phyloP scores from a whole-genome alignment of 148 eudicot species.

The Nepenthes mirabilis region DNA sequence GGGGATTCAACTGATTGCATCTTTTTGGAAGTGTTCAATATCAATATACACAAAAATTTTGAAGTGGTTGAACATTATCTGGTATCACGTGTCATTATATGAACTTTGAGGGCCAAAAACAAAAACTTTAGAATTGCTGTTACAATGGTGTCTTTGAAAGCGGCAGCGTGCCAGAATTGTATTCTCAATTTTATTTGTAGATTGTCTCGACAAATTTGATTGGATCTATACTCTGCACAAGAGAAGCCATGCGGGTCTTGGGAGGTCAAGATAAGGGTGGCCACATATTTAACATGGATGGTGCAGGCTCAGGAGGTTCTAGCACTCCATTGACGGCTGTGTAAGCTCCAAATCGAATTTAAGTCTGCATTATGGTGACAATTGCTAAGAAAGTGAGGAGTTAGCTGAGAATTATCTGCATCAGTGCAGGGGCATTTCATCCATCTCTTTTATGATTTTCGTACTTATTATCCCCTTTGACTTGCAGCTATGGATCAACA shows the following conservation, averaged over 20 bases:
- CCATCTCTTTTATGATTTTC: not conserved
- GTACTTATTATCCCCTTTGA: slow-evolving; percentile 9
- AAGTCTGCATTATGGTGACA: not conserved
- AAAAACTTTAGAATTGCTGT: no score
- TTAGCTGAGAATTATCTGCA: not conserved
- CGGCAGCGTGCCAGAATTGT: no score
- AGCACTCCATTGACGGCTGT: slow-evolving; percentile 98
- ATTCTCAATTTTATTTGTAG: slow-evolving; percentile 17
- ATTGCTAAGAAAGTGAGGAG: not conserved
- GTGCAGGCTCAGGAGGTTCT: slow-evolving; percentile 98
- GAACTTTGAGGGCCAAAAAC: no score
- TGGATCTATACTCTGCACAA: slow-evolving; percentile 94
- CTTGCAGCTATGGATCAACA: slow-evolving; percentile 86
- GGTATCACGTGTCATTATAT: no score
- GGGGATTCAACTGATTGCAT: no score
- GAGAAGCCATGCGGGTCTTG: slow-evolving; percentile 85
- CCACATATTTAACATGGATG: slow-evolving; percentile 98
- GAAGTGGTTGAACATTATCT: no score
- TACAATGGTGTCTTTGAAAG: no score
- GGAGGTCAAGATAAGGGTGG: slow-evolving; percentile 53
- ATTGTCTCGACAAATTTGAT: slow-evolving; percentile 97
- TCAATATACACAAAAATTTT: no score
- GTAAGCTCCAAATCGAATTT: slow-evolving; percentile 27
- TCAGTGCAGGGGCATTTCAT: not conserved
- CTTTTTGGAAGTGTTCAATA: no score